Conservation (phyloP, 352 stramenopile species). For the Phytophthora crassamura region DNA sequence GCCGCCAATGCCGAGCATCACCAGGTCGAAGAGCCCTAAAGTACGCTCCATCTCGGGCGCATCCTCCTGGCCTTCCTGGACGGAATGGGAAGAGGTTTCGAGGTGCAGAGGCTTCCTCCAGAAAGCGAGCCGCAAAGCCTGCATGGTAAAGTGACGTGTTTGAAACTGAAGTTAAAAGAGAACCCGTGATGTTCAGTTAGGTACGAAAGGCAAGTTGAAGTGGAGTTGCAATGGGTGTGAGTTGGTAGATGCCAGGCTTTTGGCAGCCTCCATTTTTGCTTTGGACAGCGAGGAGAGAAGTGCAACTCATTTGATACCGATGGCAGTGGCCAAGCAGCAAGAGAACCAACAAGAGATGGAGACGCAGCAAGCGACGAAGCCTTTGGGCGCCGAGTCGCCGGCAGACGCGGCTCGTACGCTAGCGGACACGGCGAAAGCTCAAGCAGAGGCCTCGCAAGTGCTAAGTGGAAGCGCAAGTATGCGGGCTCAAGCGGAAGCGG, state of each 20-base stretch:
- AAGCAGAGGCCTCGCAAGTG: conserved; percentile 12
- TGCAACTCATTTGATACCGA: no score
- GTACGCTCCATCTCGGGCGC: conserved; percentile 39
- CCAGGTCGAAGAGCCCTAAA: conserved; percentile 91
- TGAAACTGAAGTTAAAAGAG: no score
- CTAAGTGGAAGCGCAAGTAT: no score
- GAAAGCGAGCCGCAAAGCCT: conserved; percentile 62
- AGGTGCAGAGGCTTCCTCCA: conserved; percentile 78
- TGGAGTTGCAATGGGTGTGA: no score
- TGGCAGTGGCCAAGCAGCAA: no score
- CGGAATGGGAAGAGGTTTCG: conserved; percentile 25
- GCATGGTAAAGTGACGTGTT: conserved; percentile 20
- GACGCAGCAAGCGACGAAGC: background rate
- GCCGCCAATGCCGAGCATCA: conserved; percentile 94
- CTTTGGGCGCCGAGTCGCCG: conserved; percentile 14
- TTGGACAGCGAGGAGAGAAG: conserved; percentile 9
- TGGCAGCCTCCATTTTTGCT: conserved; percentile 11
- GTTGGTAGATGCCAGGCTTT: no score
- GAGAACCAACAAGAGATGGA: conserved; percentile 4
- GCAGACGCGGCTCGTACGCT: conserved; percentile 21
- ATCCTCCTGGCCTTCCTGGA: conserved; percentile 13
- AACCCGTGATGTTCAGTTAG: conserved; percentile 1
- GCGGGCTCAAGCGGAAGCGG: conserved; percentile 29
- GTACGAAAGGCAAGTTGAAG: conserved; percentile 17
- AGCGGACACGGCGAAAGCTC: conserved; percentile 25